Conservation (phyloP, 2,329 filamentous ascomycete species). For the Leptographium flavum region DNA sequence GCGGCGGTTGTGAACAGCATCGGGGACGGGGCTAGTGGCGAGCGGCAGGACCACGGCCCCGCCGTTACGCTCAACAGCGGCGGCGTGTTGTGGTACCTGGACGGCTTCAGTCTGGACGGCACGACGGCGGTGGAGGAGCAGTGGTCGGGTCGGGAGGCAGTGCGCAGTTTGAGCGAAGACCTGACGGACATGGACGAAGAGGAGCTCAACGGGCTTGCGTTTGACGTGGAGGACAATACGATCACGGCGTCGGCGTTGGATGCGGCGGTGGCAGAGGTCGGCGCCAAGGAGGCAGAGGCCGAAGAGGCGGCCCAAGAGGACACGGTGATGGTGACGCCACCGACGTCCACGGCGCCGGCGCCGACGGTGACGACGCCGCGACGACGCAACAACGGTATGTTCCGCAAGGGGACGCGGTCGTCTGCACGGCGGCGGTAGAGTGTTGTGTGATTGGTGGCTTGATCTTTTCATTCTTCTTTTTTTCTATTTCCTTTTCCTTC, state of each 20-base stretch:
- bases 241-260: constrained; percentile 24
- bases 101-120: constrained; percentile 63
- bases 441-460: background rate
- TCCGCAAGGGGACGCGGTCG: constrained; percentile 19
- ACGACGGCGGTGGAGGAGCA: constrained; percentile 67
- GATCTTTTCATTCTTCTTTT: background rate
- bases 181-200: constrained; percentile 88
- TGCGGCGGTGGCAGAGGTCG: background rate
- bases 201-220: constrained; percentile 57
- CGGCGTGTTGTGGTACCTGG: constrained; percentile 79
- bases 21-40: background rate
- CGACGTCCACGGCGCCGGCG: background rate
- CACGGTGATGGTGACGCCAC: background rate
- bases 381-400: constrained; percentile 5
- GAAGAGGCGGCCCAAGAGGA: background rate
- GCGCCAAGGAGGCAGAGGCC: background rate
- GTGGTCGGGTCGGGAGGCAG: constrained; percentile 54
- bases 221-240: constrained; percentile 35
- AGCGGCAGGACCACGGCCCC: constrained; percentile 8
- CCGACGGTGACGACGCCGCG: constrained; percentile 2
- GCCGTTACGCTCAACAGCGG: constrained; percentile 50
- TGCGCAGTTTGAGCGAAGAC: constrained; percentile 62
- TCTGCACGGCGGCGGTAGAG: constrained; percentile 17
- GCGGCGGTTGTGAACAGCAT: background rate
- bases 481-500: background rate